phyloP scores from a whole-genome alignment of 441 rosid genomes.

The Rhodomyrtus psidioides region DNA sequence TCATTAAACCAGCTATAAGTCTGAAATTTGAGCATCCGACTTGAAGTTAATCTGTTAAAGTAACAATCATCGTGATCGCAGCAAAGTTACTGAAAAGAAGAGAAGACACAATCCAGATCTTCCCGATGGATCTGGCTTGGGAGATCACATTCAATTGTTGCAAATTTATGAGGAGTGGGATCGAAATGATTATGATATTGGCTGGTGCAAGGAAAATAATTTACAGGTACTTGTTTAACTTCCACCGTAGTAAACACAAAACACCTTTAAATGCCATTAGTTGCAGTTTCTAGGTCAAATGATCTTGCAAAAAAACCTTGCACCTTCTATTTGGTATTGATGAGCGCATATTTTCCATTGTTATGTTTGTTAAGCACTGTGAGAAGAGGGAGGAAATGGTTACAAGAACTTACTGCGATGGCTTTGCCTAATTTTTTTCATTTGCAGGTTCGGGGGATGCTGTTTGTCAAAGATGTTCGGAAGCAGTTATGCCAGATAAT shows the following conservation, averaged over 20 bases:
- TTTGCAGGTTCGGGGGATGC: constrained; percentile 88
- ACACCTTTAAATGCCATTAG: background rate
- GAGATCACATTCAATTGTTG: constrained; percentile 90
- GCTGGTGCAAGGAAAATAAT: constrained; percentile 76
- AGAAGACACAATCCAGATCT: constrained; percentile 62
- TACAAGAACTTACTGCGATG: background rate
- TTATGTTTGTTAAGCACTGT: background rate
- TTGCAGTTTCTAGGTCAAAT: background rate
- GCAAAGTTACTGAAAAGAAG: constrained; percentile 71
- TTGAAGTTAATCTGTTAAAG: background rate
- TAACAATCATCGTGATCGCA: constrained; percentile 7
- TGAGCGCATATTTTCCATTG: background rate
- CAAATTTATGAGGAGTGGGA: constrained; percentile 88
- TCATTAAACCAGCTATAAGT: background rate
- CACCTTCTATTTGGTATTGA: background rate
- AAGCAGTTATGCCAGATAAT: constrained; percentile 88
- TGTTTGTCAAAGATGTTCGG: constrained; percentile 84
- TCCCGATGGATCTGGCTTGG: constrained; percentile 92
- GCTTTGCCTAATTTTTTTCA: background rate
- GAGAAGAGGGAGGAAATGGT: background rate
- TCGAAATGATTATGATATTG: constrained; percentile 48
- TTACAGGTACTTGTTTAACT: constrained; percentile 51
- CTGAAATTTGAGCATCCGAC: background rate
- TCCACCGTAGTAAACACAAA: background rate
- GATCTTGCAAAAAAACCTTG: background rate